Evolutionary conservation across 805 yeast genomes (phyloP), one percentile per base, ranked within the genome.

Genomic region (Brettanomyces custersianus): DNA sequence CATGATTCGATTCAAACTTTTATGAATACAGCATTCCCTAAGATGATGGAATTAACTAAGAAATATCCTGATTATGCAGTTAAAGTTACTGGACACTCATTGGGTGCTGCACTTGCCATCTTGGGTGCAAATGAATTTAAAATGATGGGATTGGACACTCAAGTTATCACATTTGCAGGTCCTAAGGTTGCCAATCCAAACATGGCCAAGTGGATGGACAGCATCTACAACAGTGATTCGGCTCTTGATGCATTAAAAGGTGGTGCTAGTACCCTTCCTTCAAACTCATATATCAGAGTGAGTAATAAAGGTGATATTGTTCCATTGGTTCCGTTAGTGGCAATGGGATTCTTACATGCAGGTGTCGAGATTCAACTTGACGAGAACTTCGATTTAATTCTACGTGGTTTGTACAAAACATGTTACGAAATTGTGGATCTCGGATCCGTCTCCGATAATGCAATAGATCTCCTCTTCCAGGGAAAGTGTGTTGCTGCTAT

Each of bases 11-110:
- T 70, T 28, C 54, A 59, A 35, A 60, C 59, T 10, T 64, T 73
- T 40, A 60, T 66, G 33, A 55, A 50, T 2, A 45, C 55, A 8
- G 60, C 69, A 24, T 49, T 70, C 23, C 42, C 56, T 8, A 55
- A 49, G 5, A 57, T 77, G 2, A 46, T 55, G 11, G 41, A 45
- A 2, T 46, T 67, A 15, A 51, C 59, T 17, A 39, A 52, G 11
- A 47, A 59, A 16, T 56, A 67, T 46, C 71, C 75, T 0, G 66
- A 64, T 19, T 79, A 75, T 49, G 51, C 62, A 16, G 39, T 80
- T 4, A 63, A 71, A 2, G 64, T 79, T 2, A 61, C 77, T 1
- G 94, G 94, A 0, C 94, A 84, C 55, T 83, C 92, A 0, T 55
- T 83, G 29, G 59, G 58, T 3, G 94, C 79, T 5, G 87, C 88